Base-by-base conservation (phyloP, 768 basidiomycete species). In the Tricholoma sp. region DNA sequence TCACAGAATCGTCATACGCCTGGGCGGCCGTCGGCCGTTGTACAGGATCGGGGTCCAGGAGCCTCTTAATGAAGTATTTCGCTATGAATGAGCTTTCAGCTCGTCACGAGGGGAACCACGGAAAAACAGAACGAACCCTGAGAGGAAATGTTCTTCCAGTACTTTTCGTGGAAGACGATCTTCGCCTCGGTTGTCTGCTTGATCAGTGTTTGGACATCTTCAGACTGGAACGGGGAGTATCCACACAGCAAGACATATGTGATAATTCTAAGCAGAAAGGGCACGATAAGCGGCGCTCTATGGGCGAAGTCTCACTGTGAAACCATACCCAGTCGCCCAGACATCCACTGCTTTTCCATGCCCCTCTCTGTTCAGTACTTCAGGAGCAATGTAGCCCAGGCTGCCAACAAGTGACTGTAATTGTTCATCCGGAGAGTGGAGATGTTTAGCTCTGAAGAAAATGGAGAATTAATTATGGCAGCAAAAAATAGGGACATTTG, bases 241-340 rank as follows among this genome's bases (percentile, higher is more conserved):
- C 96, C 96, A 65, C 96, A 96, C 1, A 97, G 80, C 11, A 98
- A 78, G 54, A 96, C 93, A 70, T 97, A 98, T 17, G 95, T 89
- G 62, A 99, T 98, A 59, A 98, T 83, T 0, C 94, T 95, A 60
- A 18, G 24, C 17, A 47, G 61, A n/a, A n/a, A 47, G 34, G 2
- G 24, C 24, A 24, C 24, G 24, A 24, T 24, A 24, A 24, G 24
- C 24, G 24, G 4, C 24, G 24, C 24, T 4, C 24, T 24, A 24
- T 24, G 24, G 24, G 24, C 24, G 4, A 24, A 24, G 1, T 24
- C 24, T 50, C 13, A n/a, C n/a, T n/a, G 54, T 15, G 24, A 52
- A 44, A 15, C 70, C 83, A 33, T 61, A 92, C 92, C 96, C 97
- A 3, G 86, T 87, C 31, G 88, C 86, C 97, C 97, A 98, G n/a